Base-by-base conservation (phyloP, 1,284 basidiomycete genomes). In the Ceratorhiza oryzae-sativae region DNA sequence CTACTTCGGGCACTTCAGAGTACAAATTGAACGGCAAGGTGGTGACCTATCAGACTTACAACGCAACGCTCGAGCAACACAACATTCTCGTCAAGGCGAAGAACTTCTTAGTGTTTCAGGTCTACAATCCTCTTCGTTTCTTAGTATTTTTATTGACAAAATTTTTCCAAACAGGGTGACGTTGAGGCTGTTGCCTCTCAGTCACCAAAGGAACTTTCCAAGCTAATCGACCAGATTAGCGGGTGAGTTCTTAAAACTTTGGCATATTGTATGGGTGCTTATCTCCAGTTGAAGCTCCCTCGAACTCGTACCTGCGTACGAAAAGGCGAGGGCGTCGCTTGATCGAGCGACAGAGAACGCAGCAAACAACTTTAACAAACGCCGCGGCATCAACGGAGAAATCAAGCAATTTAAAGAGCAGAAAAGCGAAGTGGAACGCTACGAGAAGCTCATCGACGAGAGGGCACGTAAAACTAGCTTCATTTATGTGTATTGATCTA, bases 81-180 rank as follows among this genome's bases (percentile, higher is more conserved):
- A 98, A 98, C 79, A 94, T 99, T 77, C 92, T 99, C 71, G 96
- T 99, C 79, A 98, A 98, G 82, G 97, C 97, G 23, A 98, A 98
- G 83, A 99, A 99, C 84, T 99, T 99, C 79, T 90, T 99, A 70
- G 97, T 99, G n/a, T 99, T 99, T 82, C 95, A 98, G 76, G 76
- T 75, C 41, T 51, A 71, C 67, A 2, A 39, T 23, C n/a, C 18
- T 58, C 46, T 62, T 3, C 13, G 1, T 13, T 63, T 18, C 36
- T 32, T 10, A 8, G 23, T 12, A 20, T 13, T 23, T 32, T 71
- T 9, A n/a, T 39, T 20, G 23, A 23, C 59, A 23, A 23, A 36
- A 32, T 18, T 61, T 6, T 39, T n/a, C n/a, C n/a, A 18, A n/a
- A 18, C 41, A 76, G 80, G 97, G 97, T 71, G 97, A 99, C 79